These are phyloP conservation scores for Ocimum tenuiflorum DNA, from an alignment of 257 asterid genomes.

Conservation along the genomic window DNA sequence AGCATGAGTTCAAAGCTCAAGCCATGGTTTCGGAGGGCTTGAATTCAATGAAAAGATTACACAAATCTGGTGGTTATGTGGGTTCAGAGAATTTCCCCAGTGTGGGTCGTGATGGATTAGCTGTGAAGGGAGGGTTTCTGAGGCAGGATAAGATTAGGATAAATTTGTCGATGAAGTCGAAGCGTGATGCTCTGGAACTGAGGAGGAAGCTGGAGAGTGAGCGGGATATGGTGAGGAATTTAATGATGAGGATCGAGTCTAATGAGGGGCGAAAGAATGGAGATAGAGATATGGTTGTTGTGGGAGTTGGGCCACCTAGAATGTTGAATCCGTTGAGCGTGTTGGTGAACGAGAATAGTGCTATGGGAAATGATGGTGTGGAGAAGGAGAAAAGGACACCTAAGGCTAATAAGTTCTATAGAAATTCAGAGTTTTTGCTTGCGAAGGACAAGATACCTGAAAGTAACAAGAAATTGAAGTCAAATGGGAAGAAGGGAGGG, in stretches of 20 bases:
- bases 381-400: slow-evolving; percentile 81
- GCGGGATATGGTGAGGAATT: slow-evolving; percentile 48
- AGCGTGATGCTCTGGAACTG: slow-evolving; percentile 55
- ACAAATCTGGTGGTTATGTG: slow-evolving; percentile 29
- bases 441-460: slow-evolving; percentile 70
- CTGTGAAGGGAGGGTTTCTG: slow-evolving; percentile 34
- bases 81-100: slow-evolving; percentile 46
- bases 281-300: slow-evolving; percentile 28
- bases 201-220: slow-evolving; percentile 74
- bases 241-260: slow-evolving; percentile 61
- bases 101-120: slow-evolving; percentile 31
- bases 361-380: slow-evolving; percentile 27
- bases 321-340: slow-evolving; percentile 49
- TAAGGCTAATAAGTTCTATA: slow-evolving; percentile 62
- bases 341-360: slow-evolving; percentile 49
- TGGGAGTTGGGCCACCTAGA: slow-evolving; percentile 30
- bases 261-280: slow-evolving; percentile 37
- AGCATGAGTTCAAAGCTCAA: slow-evolving; percentile 26
- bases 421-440: slow-evolving; percentile 63
- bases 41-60: slow-evolving; percentile 24
- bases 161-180: slow-evolving; percentile 52
- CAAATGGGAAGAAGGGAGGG: slow-evolving; percentile 44
- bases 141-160: slow-evolving; percentile 56
- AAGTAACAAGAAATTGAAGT: slow-evolving; percentile 60
- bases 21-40: slow-evolving; percentile 36